Base-by-base conservation (phyloP, 345 rosid genomes). In the Boechera stricta region DNA sequence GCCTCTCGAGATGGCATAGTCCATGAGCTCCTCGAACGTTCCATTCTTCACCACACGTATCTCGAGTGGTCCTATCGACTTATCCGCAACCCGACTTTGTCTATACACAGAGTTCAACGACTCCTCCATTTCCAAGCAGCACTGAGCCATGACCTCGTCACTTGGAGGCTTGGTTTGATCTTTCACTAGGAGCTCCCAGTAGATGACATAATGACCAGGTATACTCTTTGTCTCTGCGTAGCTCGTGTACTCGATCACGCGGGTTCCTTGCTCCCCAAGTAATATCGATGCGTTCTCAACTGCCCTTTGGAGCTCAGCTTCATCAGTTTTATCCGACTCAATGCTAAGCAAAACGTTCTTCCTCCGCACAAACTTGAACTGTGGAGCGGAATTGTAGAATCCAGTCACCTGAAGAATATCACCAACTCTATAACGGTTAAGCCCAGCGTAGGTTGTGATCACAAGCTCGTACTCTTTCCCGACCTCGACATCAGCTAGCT, bases 11-110 rank as follows among this genome's bases (percentile, higher is more conserved):
- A 94, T 87, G 18, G 97, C 97, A 45, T 88, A 91, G 75, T 94
- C 98, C 96, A 94, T 94, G 1, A 94, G 83, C 73, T 94, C 96
- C 75, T 94, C 98, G 67, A 94, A 94, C 4, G 98, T 91, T 0
- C 98, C 98, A 18, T 74, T 85, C 61, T 82, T 74, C 47, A 93
- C 97, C 13, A 93, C 83, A 21, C 93, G 79, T 66, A 91, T 91
- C 85, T 93, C 98, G 2, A 94, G 72, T 0, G 98, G 97, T 24
- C 97, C 97, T 24, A 94, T 87, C 0, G 98, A 91, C 73, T 83
- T 86, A 71, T 90, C 94, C 0, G 91, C 84, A n/a, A 94, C 98
- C 41, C 98, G 79, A 49, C 98, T 81, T 64, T 94, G 97, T 29
- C 98, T 80, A 65, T 94, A 94, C 11, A 91, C 97, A 2, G 90